Conservation (phyloP, 345 rosid species). For the Reutealis trisperma region DNA sequence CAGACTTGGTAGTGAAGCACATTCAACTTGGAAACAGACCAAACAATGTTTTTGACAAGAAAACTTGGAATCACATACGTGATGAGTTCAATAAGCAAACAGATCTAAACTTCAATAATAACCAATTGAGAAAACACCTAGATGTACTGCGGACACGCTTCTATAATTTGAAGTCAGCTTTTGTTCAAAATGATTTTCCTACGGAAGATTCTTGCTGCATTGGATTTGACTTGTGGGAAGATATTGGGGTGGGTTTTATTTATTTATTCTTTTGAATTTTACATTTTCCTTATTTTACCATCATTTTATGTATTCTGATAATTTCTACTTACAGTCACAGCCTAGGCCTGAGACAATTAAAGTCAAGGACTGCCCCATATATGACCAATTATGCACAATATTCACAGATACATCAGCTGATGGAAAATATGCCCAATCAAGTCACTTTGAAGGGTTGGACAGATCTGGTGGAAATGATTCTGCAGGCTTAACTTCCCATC, state of each 20-base stretch:
- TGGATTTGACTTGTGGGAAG: constrained; percentile 82
- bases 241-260: constrained; percentile 48
- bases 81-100: constrained; percentile 67
- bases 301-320: constrained; percentile 18
- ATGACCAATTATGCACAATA: constrained; percentile 68
- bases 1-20: constrained; percentile 74
- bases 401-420: constrained; percentile 61
- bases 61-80: constrained; percentile 66
- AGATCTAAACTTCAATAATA: constrained; percentile 65
- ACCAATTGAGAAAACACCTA: constrained; percentile 78
- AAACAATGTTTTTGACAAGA: constrained; percentile 69
- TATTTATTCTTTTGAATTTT: constrained; percentile 4
- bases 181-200: constrained; percentile 52
- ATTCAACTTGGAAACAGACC: constrained; percentile 69
- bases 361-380: constrained; percentile 72
- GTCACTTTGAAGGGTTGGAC: constrained; percentile 77
- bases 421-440: constrained; percentile 89
- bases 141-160: constrained; percentile 76
- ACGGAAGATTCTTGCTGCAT: constrained; percentile 61
- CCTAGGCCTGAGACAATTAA: constrained; percentile 53
- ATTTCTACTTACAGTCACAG: constrained; percentile 46
- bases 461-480: constrained; percentile 42
- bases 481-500: constrained; percentile 20
- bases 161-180: constrained; percentile 51
- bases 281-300: not conserved